A percentile compares a stretch with the other conserved stretches of the same genome.
These are phyloP conservation scores for Protomyces arabidopsidicola DNA, from an alignment of 1,139 yeast species.

Conservation along the genomic window DNA sequence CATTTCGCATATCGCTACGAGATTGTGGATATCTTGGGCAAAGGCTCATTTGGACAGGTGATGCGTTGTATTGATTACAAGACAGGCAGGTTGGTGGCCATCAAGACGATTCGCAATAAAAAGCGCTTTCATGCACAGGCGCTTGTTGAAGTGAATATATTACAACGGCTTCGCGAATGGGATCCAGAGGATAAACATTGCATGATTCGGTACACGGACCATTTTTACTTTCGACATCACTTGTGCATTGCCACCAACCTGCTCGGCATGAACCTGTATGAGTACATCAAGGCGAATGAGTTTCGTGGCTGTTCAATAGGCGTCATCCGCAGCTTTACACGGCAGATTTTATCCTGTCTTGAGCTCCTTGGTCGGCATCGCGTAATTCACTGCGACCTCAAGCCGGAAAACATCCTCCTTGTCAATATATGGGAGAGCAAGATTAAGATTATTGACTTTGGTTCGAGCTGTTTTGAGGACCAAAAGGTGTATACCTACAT, in stretches of 20 bases:
- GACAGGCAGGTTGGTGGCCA: slow-evolving; percentile 54
- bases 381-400: slow-evolving; percentile 78
- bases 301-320: slow-evolving; percentile 59
- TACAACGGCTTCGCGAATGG: slow-evolving; percentile 48
- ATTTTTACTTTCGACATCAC: slow-evolving; percentile 76
- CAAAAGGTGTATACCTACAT: slow-evolving; percentile 88
- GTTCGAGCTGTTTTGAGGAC: slow-evolving; percentile 87
- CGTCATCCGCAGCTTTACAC: slow-evolving; percentile 49
- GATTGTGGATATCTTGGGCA: slow-evolving; percentile 57
- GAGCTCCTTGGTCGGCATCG: slow-evolving; percentile 53
- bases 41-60: slow-evolving; percentile 83
- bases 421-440: slow-evolving; percentile 78
- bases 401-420: slow-evolving; percentile 88
- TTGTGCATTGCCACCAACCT: slow-evolving; percentile 76
- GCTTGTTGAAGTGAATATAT: slow-evolving; percentile 66
- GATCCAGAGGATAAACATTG: slow-evolving; percentile 48
- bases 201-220: slow-evolving; percentile 57
- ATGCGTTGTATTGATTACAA: slow-evolving; percentile 67
- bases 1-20: slow-evolving; percentile 75
- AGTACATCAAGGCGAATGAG: slow-evolving; percentile 56
- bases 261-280: slow-evolving; percentile 62
- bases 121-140: slow-evolving; percentile 75
- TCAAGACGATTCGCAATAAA: slow-evolving; percentile 72
- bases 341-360: slow-evolving; percentile 57
- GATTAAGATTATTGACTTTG: slow-evolving; percentile 91